Evolutionary conservation across 116 monocot species (phyloP).

Genomic region (Dioscorea cayenensis): DNA sequence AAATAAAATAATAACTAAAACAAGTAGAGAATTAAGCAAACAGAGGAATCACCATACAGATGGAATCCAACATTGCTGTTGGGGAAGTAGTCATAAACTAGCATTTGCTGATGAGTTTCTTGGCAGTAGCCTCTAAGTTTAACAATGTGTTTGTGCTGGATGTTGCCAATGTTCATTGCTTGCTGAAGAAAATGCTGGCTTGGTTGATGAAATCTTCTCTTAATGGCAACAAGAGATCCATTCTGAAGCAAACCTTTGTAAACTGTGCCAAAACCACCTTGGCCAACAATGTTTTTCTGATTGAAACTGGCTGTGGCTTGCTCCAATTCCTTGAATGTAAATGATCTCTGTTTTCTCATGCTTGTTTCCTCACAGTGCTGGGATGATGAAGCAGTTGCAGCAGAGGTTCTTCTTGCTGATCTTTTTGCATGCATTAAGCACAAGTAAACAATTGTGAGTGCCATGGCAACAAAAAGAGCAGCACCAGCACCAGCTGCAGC

Average conservation of each 20-base stretch:
- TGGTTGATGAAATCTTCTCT: background rate
- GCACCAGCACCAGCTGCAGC: no score
- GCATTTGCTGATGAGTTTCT: constrained; percentile 15
- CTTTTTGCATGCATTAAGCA: no score
- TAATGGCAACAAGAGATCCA: background rate
- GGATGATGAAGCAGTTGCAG: no score
- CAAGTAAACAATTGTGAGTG: no score
- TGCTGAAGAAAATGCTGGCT: background rate
- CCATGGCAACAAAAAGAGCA: no score
- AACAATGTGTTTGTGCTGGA: constrained; percentile 11
- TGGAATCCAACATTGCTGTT: constrained; percentile 19
- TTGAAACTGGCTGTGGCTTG: background rate
- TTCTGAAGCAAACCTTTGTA: background rate
- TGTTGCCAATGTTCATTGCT: background rate
- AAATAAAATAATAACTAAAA: background rate
- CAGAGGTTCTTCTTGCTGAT: no score
- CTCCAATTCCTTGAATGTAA: background rate
- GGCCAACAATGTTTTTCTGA: background rate
- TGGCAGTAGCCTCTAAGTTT: constrained; percentile 21
- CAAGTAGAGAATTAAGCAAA: background rate
- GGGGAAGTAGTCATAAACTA: constrained; percentile 25
- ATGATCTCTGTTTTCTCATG: no score
- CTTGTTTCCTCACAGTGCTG: no score
- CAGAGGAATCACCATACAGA: constrained; percentile 14
- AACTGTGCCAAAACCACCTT: background rate